These are phyloP conservation scores for Lunularia cruciata DNA, from an alignment of 225 moss, liverwort and hornwort genomes.

Conservation along the genomic window DNA sequence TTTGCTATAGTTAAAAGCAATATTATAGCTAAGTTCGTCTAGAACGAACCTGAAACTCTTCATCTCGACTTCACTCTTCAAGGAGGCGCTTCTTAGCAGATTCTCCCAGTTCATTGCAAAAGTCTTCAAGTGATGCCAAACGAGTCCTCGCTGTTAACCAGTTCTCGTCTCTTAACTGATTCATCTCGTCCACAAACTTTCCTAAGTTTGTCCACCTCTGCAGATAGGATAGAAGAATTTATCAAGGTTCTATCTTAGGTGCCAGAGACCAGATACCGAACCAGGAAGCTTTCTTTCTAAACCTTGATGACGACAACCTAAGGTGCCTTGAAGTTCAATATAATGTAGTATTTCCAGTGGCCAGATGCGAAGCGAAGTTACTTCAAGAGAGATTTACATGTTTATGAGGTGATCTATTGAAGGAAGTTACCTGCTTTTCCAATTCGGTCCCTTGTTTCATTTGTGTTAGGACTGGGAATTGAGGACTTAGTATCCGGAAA, in stretches of 20 bases:
- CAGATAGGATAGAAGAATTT: not conserved
- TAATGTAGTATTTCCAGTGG: too few relatives aligned
- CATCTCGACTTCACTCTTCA: slow-evolving; percentile 27
- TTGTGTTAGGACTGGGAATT: slow-evolving; percentile 23
- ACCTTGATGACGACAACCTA: too few relatives aligned
- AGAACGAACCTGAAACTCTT: slow-evolving; percentile 31
- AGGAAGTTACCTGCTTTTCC: slow-evolving; percentile 14
- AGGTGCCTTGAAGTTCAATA: too few relatives aligned
- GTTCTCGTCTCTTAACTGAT: slow-evolving; percentile 18
- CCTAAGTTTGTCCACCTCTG: slow-evolving; percentile 33
- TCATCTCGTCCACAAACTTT: slow-evolving; percentile 29
- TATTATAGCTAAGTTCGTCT: too few relatives aligned
- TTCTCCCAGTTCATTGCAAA: slow-evolving; percentile 27
- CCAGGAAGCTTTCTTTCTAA: too few relatives aligned
- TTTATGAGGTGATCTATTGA: not conserved
- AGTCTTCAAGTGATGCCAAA: slow-evolving; percentile 31
- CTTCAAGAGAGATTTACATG: too few relatives aligned
- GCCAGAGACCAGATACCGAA: not conserved
- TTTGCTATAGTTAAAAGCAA: too few relatives aligned
- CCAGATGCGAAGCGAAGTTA: too few relatives aligned
- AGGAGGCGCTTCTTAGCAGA: slow-evolving; percentile 10
- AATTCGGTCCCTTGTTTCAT: slow-evolving; percentile 24
- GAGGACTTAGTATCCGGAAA: slow-evolving; percentile 18
- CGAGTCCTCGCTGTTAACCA: slow-evolving; percentile 31
- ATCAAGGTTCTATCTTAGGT: not conserved